Conservation (phyloP, 352 stramenopile species). For the Phytophthora tentaculata region DNA sequence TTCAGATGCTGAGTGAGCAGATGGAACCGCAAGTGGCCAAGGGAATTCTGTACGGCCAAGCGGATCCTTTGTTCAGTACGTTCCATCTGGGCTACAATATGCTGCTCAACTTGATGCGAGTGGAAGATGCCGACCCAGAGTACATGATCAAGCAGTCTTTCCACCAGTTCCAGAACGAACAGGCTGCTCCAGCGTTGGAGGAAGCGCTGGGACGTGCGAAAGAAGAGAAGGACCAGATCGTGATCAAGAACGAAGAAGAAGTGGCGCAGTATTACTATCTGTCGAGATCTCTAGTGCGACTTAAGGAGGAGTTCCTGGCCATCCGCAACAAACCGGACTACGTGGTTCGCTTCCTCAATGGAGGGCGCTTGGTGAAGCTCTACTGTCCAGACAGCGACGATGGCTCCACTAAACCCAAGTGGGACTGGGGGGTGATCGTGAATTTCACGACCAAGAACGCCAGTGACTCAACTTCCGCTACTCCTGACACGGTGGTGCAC, state of each 20-base stretch:
- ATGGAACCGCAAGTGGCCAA: conserved; percentile 98
- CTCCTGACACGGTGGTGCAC: conserved; percentile 75
- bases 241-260: conserved; percentile 91
- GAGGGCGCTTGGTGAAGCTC: conserved; percentile 91
- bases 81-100: conserved; percentile 99
- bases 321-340: conserved; percentile 93
- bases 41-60: conserved; percentile 90
- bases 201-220: conserved; percentile 81
- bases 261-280: conserved; percentile 92
- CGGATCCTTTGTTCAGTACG: conserved; percentile 70
- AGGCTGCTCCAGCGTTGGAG: conserved; percentile 77
- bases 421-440: conserved; percentile 88
- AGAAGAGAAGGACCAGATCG: conserved; percentile 87
- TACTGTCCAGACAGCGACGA: conserved; percentile 64
- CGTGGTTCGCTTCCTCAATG: conserved; percentile 94
- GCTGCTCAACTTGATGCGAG: conserved; percentile 99
- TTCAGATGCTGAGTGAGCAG: conserved; percentile 99
- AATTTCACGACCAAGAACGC: conserved; percentile 87
- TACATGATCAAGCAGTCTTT: conserved; percentile 99
- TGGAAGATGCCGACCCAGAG: conserved; percentile 97
- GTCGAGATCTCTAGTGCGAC: conserved; percentile 91
- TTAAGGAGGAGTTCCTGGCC: conserved; percentile 92
- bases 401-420: conserved; percentile 52
- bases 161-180: conserved; percentile 94
- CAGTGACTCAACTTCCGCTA: conserved; percentile 65